Conservation (phyloP, 768 basidiomycete species). For the Coprinellus micaceus region DNA sequence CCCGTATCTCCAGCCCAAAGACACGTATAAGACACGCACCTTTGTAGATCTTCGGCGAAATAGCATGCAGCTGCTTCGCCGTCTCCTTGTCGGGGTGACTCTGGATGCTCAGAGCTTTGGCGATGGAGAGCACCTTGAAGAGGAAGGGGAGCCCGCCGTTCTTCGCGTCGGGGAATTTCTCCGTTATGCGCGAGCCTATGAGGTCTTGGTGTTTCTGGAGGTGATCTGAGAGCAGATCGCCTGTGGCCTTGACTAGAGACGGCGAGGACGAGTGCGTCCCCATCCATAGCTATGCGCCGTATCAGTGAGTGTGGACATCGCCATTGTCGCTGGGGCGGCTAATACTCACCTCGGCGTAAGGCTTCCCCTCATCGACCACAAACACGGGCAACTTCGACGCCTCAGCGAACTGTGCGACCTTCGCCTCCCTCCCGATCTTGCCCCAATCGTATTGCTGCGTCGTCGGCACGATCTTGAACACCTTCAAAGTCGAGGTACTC, state of each 20-base stretch:
- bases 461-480: slow-evolving; percentile 82
- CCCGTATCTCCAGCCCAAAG: neutral
- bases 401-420: slow-evolving; percentile 82
- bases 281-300: slow-evolving; percentile 64
- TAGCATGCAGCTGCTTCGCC: slow-evolving; percentile 63
- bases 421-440: slow-evolving; percentile 71
- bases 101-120: slow-evolving; percentile 88
- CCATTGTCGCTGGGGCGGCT: neutral
- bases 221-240: slow-evolving; percentile 49
- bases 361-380: slow-evolving; percentile 60
- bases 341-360: slow-evolving; percentile 85
- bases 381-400: slow-evolving; percentile 63
- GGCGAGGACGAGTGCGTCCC: slow-evolving; percentile 83
- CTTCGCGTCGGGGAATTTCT: slow-evolving; percentile 46
- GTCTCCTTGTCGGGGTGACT: slow-evolving; percentile 87
- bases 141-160: slow-evolving; percentile 82
- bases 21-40: slow-evolving; percentile 44
- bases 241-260: slow-evolving; percentile 34
- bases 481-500: slow-evolving; percentile 16
- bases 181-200: slow-evolving; percentile 57
- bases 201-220: slow-evolving; percentile 65
- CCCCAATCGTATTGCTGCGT: slow-evolving; percentile 96
- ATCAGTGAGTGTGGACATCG: slow-evolving; percentile 25
- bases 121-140: slow-evolving; percentile 88
- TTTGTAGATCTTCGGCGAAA: slow-evolving; percentile 85